Evolutionary conservation across 2,329 filamentous ascomycete genomes (phyloP).

Genomic region (Monosporascus sp.): DNA sequence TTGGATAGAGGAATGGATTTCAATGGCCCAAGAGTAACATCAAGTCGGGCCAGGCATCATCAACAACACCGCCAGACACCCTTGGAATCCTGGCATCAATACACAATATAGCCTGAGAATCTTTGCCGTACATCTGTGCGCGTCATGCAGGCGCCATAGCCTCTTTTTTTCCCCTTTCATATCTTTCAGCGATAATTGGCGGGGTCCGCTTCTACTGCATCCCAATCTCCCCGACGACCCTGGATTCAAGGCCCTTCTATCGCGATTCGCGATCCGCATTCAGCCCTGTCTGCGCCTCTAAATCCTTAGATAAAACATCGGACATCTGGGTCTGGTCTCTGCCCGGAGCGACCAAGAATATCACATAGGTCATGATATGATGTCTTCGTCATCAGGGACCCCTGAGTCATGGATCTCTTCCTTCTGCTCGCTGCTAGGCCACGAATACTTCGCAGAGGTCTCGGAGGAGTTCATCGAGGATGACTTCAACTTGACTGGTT

Average conservation of each 20-base stretch:
- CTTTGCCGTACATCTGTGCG: slow-evolving; percentile 2
- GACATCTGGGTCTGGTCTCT: neutral
- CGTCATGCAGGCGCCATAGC: slow-evolving; percentile 25
- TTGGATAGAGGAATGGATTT: neutral
- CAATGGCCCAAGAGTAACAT: neutral
- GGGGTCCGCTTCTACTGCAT: neutral
- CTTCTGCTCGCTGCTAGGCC: slow-evolving; percentile 90
- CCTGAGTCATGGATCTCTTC: slow-evolving; percentile 96
- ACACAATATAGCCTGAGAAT: neutral
- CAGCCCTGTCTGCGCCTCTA: slow-evolving; percentile 1
- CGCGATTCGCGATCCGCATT: neutral
- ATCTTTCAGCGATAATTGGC: neutral
- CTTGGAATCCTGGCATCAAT: neutral
- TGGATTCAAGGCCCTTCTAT: too few species aligned
- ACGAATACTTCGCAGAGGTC: slow-evolving; percentile 98
- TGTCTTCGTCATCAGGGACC: slow-evolving; percentile 57
- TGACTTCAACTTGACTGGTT: slow-evolving; percentile 96
- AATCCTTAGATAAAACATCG: neutral
- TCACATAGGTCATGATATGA: slow-evolving; percentile 24
- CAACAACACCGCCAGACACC: neutral
- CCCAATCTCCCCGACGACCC: too few species aligned
- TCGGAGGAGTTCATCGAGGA: slow-evolving; percentile 99
- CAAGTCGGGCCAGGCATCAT: neutral
- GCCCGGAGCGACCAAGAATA: neutral
- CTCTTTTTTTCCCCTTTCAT: slow-evolving; percentile 1